Base-by-base conservation (phyloP, 1,139 yeast genomes). In the Nakaseomyces uthaithaninus region DNA sequence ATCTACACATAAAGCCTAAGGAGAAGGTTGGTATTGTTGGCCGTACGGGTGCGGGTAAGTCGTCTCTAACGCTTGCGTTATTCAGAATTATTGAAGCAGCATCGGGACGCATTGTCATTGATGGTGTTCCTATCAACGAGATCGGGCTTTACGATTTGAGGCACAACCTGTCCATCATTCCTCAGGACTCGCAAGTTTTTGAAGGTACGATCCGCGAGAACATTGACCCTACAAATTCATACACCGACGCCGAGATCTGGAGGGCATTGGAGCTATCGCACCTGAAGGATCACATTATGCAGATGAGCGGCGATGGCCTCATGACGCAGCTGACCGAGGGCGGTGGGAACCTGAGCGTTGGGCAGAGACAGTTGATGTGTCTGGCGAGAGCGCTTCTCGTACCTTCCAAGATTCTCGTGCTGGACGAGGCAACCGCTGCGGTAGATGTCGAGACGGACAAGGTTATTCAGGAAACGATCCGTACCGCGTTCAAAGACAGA, bases 371-470 rank as follows among this genome's bases (percentile, higher is more conserved):
- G 63, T 71, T 87, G 58, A 80, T 87, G 79, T 86, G 95, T 62
- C 71, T 87, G 48, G 94, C 95, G 0, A 72, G 96, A 54, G 95
- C 95, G 0, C 66, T 89, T 49, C 69, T 86, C 51, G 80, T 84
- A 40, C 82, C 85, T 19, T 78, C 94, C 4, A 78, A 78, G 50
- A 75, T 89, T 37, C 69, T 87, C 47, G 85, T 87, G 7, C 68
- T 89, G 52, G 98, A 91, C 62, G 98, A 91, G 65, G 97, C 97
- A 11, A 89, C 97, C 3, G 96, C 97, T 2, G 95, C 95, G 2
- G 95, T 91, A 39, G 98, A 91, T 63, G 95, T 87, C 24, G 94
- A 87, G 57, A 91, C 98, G 1, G 98, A 91, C 62, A 68, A 80
- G 51, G 73, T 87, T 35, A 71, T 89, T 40, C 97, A 89, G 65